These are phyloP conservation scores for Apophysomyces variabilis DNA, from an alignment of 371 early-diverging fungal genomes.

Conservation along the genomic window DNA sequence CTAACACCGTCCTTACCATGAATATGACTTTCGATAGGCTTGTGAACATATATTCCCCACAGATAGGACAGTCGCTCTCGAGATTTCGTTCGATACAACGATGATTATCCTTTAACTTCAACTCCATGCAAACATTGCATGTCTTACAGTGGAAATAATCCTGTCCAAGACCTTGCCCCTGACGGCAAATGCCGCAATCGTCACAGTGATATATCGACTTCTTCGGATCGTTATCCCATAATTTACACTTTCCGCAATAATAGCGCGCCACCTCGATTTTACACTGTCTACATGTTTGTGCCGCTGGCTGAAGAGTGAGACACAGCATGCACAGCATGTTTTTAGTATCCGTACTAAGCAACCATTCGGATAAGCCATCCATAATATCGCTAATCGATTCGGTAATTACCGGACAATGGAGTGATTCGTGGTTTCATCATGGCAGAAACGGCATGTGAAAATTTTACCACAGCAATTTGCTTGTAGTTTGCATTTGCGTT, in stretches of 20 bases:
- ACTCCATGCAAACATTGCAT: slow-evolving; percentile 93
- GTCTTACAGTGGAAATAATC: slow-evolving; percentile 95
- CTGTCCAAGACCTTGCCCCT: slow-evolving; percentile 77
- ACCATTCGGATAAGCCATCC: neutral
- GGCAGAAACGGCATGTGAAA: slow-evolving; percentile 95
- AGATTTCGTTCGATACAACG: slow-evolving; percentile 93
- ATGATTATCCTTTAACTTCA: slow-evolving; percentile 76
- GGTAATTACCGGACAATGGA: slow-evolving; percentile 70
- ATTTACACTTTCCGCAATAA: slow-evolving; percentile 92
- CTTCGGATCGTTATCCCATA: slow-evolving; percentile 88
- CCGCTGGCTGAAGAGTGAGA: slow-evolving; percentile 77
- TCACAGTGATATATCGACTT: slow-evolving; percentile 93
- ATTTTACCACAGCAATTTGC: slow-evolving; percentile 93
- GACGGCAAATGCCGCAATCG: slow-evolving; percentile 92
- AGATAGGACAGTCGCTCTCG: slow-evolving; percentile 96
- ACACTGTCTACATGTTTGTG: slow-evolving; percentile 78
- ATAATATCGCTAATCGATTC: neutral
- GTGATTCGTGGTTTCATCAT: slow-evolving; percentile 90
- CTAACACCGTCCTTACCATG: slow-evolving; percentile 64
- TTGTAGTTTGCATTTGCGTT: slow-evolving; percentile 82
- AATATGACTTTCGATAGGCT: slow-evolving; percentile 81
- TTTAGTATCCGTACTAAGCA: slow-evolving; percentile 68
- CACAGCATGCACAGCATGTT: slow-evolving; percentile 96
- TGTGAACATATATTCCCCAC: slow-evolving; percentile 96
- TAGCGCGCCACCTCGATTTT: slow-evolving; percentile 70